Evolutionary conservation across 208 protist genomes (phyloP).

Genomic region (Leishmania guyanensis): DNA sequence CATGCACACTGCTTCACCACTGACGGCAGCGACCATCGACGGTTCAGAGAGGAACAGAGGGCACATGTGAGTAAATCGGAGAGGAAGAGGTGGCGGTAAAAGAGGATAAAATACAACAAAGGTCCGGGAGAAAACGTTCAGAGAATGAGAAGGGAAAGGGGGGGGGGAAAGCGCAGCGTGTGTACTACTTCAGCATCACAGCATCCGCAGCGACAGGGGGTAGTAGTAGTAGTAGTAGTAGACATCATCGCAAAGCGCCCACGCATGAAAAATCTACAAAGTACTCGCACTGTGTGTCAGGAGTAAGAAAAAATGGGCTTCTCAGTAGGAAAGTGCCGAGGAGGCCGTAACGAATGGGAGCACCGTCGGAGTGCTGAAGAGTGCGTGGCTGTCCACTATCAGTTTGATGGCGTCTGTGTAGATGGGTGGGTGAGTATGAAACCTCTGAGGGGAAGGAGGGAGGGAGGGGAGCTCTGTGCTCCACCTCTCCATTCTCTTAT

Average conservation of each 20-base stretch:
- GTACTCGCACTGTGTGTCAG: background rate
- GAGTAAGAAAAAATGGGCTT: background rate
- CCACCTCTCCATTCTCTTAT: background rate
- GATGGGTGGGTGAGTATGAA: background rate
- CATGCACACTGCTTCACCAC: constrained; percentile 2
- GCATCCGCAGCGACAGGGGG: too few relatives aligned
- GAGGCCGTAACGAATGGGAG: too few relatives aligned
- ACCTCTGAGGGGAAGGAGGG: background rate
- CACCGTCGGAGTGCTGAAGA: background rate
- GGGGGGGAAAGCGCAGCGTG: background rate
- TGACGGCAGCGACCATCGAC: background rate
- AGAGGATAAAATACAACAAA: constrained; percentile 4
- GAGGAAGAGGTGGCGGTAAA: constrained; percentile 10
- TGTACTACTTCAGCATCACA: background rate
- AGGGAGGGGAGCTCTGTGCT: background rate
- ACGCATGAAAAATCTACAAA: too few relatives aligned
- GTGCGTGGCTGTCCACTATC: background rate
- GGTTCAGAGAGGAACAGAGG: background rate
- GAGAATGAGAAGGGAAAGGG: constrained; percentile 1
- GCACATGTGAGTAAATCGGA: constrained; percentile 15
- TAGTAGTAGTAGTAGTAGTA: too few relatives aligned
- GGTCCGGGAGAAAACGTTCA: background rate
- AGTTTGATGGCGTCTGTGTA: background rate
- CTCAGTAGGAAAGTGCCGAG: too few relatives aligned
- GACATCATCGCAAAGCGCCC: too few relatives aligned